phyloP scores from a whole-genome alignment of 331 rosid species.

The Pyrus hybrid region DNA sequence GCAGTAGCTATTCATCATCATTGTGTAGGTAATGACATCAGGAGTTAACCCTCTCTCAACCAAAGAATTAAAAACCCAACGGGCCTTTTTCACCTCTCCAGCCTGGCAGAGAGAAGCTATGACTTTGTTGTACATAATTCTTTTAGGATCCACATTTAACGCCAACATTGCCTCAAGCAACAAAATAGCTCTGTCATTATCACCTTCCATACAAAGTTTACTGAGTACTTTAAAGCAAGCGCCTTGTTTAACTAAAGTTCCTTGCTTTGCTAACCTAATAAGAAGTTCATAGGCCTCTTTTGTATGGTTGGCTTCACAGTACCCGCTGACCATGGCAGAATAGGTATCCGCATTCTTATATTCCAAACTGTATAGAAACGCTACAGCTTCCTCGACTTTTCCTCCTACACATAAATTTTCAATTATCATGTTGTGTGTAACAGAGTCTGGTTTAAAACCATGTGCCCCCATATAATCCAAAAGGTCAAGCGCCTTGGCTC shows the following conservation, averaged over 20 bases:
- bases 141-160: constrained; percentile 39
- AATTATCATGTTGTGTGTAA: constrained; percentile 46
- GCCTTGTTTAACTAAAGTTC: constrained; percentile 22
- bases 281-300: constrained; percentile 41
- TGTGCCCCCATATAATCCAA: constrained; percentile 43
- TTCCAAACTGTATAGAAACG: constrained; percentile 33
- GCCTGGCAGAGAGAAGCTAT: constrained; percentile 48
- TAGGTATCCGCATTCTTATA: constrained; percentile 41
- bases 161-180: constrained; percentile 35
- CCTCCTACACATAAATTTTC: constrained; percentile 58
- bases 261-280: constrained; percentile 32
- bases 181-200: constrained; percentile 19
- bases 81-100: constrained; percentile 43
- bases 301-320: constrained; percentile 43
- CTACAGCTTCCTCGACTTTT: constrained; percentile 54
- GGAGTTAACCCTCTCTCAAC: constrained; percentile 39
- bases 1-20: constrained; percentile 65
- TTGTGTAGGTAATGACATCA: constrained; percentile 57
- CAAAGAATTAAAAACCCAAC: constrained; percentile 30
- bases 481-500: constrained; percentile 26
- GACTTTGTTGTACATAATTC: constrained; percentile 38
- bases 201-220: constrained; percentile 44
- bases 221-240: constrained; percentile 39
- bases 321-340: constrained; percentile 61
- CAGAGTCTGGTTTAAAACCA: constrained; percentile 43